Conservation (phyloP, 768 basidiomycete species). For the Collybiopsis luxurians region DNA sequence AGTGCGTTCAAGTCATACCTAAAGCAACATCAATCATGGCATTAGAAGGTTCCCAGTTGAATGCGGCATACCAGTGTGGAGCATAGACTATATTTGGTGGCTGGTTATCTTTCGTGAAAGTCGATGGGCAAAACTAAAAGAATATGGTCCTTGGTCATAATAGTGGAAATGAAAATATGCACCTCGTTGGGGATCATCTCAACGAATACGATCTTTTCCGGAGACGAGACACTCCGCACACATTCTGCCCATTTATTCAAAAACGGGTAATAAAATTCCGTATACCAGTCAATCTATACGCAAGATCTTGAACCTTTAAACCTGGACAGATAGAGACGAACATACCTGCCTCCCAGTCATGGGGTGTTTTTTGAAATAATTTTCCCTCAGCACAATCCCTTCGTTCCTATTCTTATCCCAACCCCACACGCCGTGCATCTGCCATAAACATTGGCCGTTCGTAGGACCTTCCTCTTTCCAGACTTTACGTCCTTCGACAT, state of each 20-base stretch:
- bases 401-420: constrained; percentile 68
- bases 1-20: constrained; percentile 94
- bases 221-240: constrained; percentile 45
- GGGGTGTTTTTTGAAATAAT: constrained; percentile 79
- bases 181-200: constrained; percentile 97
- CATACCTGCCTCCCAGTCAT: constrained; percentile 56
- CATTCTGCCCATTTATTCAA: constrained; percentile 63
- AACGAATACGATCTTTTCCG: constrained; percentile 65
- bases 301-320: background rate
- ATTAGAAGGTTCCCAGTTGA: too few species aligned
- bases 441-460: constrained; percentile 75
- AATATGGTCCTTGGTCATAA: background rate
- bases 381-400: constrained; percentile 77
- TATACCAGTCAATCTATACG: constrained; percentile 81
- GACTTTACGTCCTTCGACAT: constrained; percentile 53
- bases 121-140: constrained; percentile 70
- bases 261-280: constrained; percentile 82
- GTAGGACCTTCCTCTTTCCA: constrained; percentile 81
- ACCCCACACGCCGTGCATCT: constrained; percentile 91
- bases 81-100: constrained; percentile 66
- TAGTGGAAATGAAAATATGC: background rate
- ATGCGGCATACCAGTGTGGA: constrained; percentile 67
- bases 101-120: constrained; percentile 68
- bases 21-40: too few species aligned
- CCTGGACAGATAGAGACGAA: background rate